phyloP scores from a whole-genome alignment of 768 basidiomycete species.

The Rhizopogon sp. region DNA sequence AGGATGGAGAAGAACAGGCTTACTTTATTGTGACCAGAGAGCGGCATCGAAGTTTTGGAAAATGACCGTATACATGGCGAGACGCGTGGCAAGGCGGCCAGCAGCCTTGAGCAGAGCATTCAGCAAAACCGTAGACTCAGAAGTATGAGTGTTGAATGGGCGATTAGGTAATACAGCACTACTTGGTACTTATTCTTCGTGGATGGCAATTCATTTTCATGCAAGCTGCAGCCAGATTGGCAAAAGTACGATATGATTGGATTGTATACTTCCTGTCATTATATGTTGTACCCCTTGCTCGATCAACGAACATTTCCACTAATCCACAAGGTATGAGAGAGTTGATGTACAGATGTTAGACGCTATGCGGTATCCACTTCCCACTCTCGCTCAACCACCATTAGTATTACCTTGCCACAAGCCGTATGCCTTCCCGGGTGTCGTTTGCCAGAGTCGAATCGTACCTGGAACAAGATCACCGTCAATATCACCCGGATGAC shows the following conservation, averaged over 20 bases:
- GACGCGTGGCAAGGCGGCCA: background rate
- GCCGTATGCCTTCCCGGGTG: slow-evolving; percentile 87
- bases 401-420: slow-evolving; percentile 72
- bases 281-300: slow-evolving; percentile 10
- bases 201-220: too few relatives aligned
- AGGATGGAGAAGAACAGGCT: background rate
- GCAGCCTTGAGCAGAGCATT: background rate
- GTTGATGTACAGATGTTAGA: background rate
- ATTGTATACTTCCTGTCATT: slow-evolving; percentile 12
- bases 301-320: slow-evolving; percentile 14
- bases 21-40: slow-evolving; percentile 41
- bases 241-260: slow-evolving; percentile 7
- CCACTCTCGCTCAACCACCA: slow-evolving; percentile 30
- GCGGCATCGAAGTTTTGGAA: slow-evolving; percentile 16
- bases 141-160: too few relatives aligned
- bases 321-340: slow-evolving; percentile 10
- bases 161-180: too few relatives aligned
- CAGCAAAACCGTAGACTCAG: background rate
- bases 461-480: slow-evolving; percentile 51
- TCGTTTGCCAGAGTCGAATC: slow-evolving; percentile 97
- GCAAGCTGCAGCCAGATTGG: background rate
- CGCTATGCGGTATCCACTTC: slow-evolving; percentile 8
- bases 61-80: background rate
- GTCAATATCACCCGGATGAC: slow-evolving; percentile 4
- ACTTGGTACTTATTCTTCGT: too few relatives aligned